Evolutionary conservation across 805 yeast species (phyloP).

Genomic region (Candida ortonii): DNA sequence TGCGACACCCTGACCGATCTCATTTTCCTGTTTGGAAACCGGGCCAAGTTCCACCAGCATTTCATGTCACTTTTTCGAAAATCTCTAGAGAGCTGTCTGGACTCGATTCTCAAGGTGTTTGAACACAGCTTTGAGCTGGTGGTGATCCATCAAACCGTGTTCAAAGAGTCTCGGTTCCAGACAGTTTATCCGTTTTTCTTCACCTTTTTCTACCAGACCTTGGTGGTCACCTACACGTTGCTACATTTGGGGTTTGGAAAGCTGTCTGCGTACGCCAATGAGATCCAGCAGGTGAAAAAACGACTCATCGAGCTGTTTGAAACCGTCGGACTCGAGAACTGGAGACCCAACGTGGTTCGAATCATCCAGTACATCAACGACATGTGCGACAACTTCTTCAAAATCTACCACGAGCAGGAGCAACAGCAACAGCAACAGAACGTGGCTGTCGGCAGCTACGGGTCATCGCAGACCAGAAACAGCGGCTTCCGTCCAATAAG

Average conservation of each 20-base stretch:
- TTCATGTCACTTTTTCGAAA: constrained; percentile 38
- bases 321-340: constrained; percentile 23
- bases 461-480: too few species aligned
- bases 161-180: constrained; percentile 32
- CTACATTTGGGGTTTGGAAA: constrained; percentile 41
- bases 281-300: constrained; percentile 25
- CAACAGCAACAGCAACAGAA: constrained; percentile 2
- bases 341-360: constrained; percentile 32
- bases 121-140: constrained; percentile 36
- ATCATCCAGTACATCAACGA: constrained; percentile 32
- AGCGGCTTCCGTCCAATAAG: constrained; percentile 1
- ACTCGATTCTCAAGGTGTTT: constrained; percentile 38
- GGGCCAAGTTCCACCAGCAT: constrained; percentile 52
- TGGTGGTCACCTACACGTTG: constrained; percentile 48
- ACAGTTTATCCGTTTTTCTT: constrained; percentile 45
- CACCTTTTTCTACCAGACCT: constrained; percentile 49
- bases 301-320: constrained; percentile 32
- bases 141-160: constrained; percentile 33
- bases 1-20: constrained; percentile 44
- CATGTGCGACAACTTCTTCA: constrained; percentile 31
- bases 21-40: constrained; percentile 45
- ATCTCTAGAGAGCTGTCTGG: constrained; percentile 38
- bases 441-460: too few species aligned
- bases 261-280: constrained; percentile 25
- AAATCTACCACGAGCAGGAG: constrained; percentile 15